These are phyloP conservation scores for Penicillium lagena DNA, from an alignment of 495 filamentous ascomycete species.

Conservation along the genomic window DNA sequence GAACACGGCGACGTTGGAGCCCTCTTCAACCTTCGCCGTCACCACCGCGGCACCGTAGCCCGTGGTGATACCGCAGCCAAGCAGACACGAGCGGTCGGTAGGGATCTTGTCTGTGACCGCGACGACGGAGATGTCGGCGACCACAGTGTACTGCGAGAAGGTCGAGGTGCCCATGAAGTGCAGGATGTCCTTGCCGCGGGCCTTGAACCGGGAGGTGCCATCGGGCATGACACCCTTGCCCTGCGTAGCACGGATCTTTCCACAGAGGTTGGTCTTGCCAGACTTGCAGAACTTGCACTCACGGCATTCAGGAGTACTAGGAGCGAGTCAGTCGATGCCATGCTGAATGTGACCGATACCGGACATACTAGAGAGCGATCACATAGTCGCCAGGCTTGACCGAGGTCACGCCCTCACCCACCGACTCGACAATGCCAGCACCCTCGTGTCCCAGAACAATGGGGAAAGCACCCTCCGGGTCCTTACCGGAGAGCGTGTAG, in stretches of 20 bases:
- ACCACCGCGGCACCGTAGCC: slow-evolving; percentile 94
- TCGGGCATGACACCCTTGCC: slow-evolving; percentile 96
- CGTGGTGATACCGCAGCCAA: slow-evolving; percentile 97
- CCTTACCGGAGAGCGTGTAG: slow-evolving; percentile 96
- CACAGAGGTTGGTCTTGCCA: slow-evolving; percentile 98
- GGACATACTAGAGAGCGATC: slow-evolving; percentile 82
- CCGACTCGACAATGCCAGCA: slow-evolving; percentile 92
- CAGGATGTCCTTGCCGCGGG: slow-evolving; percentile 86
- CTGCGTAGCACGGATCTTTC: slow-evolving; percentile 97
- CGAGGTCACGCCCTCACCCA: slow-evolving; percentile 90
- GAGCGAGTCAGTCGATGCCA: background rate
- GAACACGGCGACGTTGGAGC: slow-evolving; percentile 87
- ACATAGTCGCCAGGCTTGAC: slow-evolving; percentile 81
- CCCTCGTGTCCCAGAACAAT: slow-evolving; percentile 95
- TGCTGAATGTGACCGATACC: background rate
- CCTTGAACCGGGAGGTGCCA: slow-evolving; percentile 90
- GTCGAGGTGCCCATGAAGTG: slow-evolving; percentile 99
- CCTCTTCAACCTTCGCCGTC: slow-evolving; percentile 85
- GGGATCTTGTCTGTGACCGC: slow-evolving; percentile 85
- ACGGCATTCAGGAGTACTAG: slow-evolving; percentile 87
- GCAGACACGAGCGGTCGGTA: slow-evolving; percentile 91
- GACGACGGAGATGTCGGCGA: slow-evolving; percentile 97
- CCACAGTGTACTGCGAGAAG: slow-evolving; percentile 97
- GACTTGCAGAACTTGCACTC: slow-evolving; percentile 99
- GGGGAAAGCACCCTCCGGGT: slow-evolving; percentile 97